Conservation (phyloP, 768 basidiomycete genomes). For the Tulasnella sp. region DNA sequence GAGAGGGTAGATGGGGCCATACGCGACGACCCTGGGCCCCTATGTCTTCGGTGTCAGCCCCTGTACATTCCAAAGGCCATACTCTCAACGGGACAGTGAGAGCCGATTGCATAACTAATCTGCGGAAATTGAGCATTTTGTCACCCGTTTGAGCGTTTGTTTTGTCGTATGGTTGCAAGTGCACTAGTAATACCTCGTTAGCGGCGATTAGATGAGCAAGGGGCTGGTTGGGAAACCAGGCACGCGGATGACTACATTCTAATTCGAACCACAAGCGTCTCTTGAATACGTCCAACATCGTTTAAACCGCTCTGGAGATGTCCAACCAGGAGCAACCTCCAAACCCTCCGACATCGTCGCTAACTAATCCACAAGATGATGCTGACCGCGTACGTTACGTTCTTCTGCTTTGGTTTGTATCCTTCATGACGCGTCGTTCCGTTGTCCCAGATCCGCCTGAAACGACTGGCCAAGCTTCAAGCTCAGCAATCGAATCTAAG, state of each 20-base stretch:
- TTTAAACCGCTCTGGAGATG: neutral
- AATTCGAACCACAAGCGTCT: constrained; percentile 1
- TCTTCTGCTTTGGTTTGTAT: neutral
- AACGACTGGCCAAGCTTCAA: constrained; percentile 82
- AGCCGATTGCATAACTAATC: no score
- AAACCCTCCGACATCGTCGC: neutral
- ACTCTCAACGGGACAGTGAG: no score
- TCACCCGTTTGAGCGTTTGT: no score
- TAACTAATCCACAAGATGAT: constrained; percentile 22
- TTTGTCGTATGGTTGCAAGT: no score
- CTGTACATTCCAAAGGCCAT: no score
- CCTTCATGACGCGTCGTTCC: neutral
- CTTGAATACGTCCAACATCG: neutral
- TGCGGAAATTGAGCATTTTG: no score
- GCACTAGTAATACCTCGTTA: no score
- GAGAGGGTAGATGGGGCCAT: no score
- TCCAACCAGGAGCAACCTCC: constrained; percentile 4
- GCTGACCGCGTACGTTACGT: constrained; percentile 18
- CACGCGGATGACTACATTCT: neutral
- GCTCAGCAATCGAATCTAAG: constrained; percentile 33
- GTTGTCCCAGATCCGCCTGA: constrained; percentile 73
- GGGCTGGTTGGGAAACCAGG: neutral
- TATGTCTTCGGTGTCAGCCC: no score
- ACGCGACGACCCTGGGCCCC: no score
- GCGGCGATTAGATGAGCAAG: neutral